Base-by-base conservation (phyloP, 108 stramenopile species). In the Chaetoceros tenuissimus region DNA sequence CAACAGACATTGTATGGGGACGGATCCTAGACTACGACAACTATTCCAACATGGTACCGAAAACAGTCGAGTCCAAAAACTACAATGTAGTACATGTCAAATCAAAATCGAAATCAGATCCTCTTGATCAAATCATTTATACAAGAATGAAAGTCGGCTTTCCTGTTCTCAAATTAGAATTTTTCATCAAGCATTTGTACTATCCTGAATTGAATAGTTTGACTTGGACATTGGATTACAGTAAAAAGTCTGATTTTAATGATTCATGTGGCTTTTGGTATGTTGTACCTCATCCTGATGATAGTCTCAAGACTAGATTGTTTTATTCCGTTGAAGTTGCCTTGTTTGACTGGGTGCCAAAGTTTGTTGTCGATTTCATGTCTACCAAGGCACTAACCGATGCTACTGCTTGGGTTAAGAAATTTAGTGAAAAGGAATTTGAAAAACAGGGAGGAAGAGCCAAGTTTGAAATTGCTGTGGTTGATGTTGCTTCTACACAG, bases 321-420 rank as follows among this genome's bases (percentile, higher is more conserved):
- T 80, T 63, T 51, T 80, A 80, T 47, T 73, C 72, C 0, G 74
- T 80, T 3, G 71, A 73, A 54, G 72, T 80, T 3, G 46, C 60
- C 19, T 73, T 80, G 74, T 75, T 75, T 58, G 72, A 73, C 29
- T 80, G 79, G 79, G 72, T 80, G 18, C 79, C 79, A 19, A 66
- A 66, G 34, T 68, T 80, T 48, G 79, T 74, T 0, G 73, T 77
- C 1, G 69, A 77, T 55, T 74, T 77, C 34, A 66, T 80, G 75
- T 72, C 63, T 31, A 74, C 57, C 31, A 77, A 80, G 65, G 79
- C 75, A 18, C 66, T 80, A 51, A 77, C 79, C 21, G 79, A 80
- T 66, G 79, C 79, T 17, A 77, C 72, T 16, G 75, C 69, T 21
- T 80, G 79, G 79, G 79, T 80, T 43, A 80, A 80, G 51, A 75